Percentiles rank a stretch among this genome's conserved stretches.
phyloP scores from a whole-genome alignment of 2,329 filamentous ascomycete genomes.

The Colletotrichum karsti region DNA sequence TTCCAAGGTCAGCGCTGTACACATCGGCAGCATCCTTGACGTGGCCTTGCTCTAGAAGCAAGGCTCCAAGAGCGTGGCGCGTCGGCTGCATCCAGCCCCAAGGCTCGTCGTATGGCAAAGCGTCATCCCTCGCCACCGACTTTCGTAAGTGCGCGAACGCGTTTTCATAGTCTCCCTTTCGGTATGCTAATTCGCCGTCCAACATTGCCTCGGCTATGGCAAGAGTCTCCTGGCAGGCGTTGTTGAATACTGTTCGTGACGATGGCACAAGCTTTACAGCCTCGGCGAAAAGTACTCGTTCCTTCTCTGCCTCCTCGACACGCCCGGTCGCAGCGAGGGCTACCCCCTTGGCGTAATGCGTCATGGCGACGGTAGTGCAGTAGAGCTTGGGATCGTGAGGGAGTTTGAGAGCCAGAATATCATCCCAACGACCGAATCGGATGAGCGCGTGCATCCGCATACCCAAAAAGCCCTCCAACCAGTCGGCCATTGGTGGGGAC shows the following conservation, averaged over 20 bases:
- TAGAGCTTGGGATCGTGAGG: constrained; percentile 70
- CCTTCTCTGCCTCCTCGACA: constrained; percentile 60
- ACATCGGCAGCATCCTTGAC: constrained; percentile 63
- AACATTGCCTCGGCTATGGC: constrained; percentile 73
- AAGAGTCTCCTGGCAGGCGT: constrained; percentile 70
- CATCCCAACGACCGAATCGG: constrained; percentile 77
- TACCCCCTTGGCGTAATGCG: constrained; percentile 73
- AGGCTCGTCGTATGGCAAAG: constrained; percentile 75
- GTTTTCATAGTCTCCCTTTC: constrained; percentile 61
- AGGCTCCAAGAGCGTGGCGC: constrained; percentile 74
- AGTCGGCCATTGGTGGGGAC: constrained; percentile 81
- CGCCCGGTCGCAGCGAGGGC: constrained; percentile 68
- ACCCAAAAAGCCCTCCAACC: constrained; percentile 76
- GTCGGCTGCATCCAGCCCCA: constrained; percentile 85
- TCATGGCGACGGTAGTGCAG: constrained; percentile 74
- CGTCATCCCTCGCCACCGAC: constrained; percentile 68
- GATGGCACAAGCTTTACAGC: constrained; percentile 61
- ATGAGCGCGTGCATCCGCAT: constrained; percentile 76
- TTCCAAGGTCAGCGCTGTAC: constrained; percentile 69
- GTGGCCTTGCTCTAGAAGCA: constrained; percentile 73
- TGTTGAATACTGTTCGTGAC: constrained; percentile 74
- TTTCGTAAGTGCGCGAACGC: constrained; percentile 68
- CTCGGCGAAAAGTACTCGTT: constrained; percentile 59
- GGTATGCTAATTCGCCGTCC: constrained; percentile 78
- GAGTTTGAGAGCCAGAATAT: constrained; percentile 64